These are phyloP conservation scores for Lecanosticta acicola DNA, from an alignment of 2,329 filamentous ascomycete genomes.

Conservation along the genomic window DNA sequence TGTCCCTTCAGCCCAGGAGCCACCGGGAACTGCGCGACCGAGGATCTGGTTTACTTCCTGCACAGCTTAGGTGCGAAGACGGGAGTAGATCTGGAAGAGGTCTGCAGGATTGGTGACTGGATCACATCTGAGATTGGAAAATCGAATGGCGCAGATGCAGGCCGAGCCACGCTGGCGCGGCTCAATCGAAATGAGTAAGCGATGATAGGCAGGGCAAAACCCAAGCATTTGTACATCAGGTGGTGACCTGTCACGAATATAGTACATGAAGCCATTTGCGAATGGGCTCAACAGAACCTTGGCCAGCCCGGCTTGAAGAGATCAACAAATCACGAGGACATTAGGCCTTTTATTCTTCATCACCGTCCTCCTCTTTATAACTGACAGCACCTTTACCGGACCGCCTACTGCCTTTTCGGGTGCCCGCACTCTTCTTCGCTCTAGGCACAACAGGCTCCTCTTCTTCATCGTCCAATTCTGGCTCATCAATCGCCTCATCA, in stretches of 20 bases:
- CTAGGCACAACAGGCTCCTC: constrained; percentile 4
- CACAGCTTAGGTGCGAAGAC: constrained; percentile 70
- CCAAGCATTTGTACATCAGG: neutral
- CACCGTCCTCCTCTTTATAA: constrained; percentile 16
- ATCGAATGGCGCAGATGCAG: constrained; percentile 60
- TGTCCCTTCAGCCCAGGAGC: constrained; percentile 82
- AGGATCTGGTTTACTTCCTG: constrained; percentile 73
- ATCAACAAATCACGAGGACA: too few species aligned
- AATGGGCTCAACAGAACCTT: neutral
- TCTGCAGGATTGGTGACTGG: constrained; percentile 67
- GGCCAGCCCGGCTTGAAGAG: too few species aligned
- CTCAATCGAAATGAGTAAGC: constrained; percentile 19
- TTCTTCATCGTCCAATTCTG: constrained; percentile 5
- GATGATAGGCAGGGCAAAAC: constrained; percentile 1
- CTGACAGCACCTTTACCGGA: constrained; percentile 16
- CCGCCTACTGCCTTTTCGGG: constrained; percentile 11
- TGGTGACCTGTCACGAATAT: neutral
- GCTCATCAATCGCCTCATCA: constrained; percentile 9
- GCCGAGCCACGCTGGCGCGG: constrained; percentile 48
- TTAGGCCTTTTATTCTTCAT: neutral
- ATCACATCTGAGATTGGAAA: constrained; percentile 60
- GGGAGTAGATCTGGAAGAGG: constrained; percentile 61
- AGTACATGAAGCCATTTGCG: neutral
- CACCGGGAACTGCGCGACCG: constrained; percentile 79
- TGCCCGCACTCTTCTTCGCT: constrained; percentile 8